Conservation (phyloP, 139 green algal genomes). For the Coelastrella sp. region DNA sequence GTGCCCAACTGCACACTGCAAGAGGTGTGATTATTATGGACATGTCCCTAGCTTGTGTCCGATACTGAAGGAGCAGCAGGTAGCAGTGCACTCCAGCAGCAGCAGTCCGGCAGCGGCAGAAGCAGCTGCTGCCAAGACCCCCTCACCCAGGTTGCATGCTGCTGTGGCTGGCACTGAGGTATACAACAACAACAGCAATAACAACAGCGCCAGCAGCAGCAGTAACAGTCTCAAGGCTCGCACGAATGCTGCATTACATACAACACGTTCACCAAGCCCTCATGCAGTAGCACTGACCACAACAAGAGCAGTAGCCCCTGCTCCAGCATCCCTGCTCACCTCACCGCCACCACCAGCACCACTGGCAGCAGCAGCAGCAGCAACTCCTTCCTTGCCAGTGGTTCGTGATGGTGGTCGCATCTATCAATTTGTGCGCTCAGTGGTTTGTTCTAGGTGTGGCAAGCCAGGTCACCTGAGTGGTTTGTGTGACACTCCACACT, state of each 20-base stretch:
- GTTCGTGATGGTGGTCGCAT: background rate
- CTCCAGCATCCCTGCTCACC: background rate
- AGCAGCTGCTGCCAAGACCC: no score
- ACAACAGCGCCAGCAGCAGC: background rate
- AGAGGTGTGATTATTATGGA: background rate
- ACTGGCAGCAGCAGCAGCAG: background rate
- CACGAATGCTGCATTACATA: no score
- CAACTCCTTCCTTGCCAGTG: background rate
- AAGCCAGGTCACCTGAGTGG: background rate
- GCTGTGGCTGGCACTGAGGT: no score
- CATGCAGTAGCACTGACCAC: no score
- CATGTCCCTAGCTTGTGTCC: background rate
- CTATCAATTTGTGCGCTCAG: background rate
- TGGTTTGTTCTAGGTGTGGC: background rate
- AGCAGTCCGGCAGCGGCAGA: background rate
- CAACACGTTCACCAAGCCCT: no score
- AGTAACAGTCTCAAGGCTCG: no score
- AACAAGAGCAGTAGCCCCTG: background rate
- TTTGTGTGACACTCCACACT: background rate
- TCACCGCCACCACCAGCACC: background rate
- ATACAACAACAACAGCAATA: background rate
- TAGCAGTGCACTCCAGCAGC: background rate
- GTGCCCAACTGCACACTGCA: background rate
- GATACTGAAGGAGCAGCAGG: background rate
- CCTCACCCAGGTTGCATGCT: no score